Conservation (phyloP, 768 basidiomycete genomes). For the Suillus subalutaceus region DNA sequence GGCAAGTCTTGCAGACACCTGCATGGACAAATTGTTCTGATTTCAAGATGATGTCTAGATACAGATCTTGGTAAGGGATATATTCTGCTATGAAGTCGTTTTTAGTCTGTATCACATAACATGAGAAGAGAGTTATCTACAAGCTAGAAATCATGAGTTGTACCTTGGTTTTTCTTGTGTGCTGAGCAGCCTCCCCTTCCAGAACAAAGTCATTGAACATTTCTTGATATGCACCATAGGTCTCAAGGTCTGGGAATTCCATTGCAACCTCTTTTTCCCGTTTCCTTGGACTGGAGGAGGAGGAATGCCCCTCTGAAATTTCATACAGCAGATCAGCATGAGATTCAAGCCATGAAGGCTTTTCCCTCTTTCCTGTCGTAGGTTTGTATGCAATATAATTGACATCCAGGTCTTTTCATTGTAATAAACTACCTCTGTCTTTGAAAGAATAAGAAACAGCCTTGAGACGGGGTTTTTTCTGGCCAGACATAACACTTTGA, state of each 20-base stretch:
- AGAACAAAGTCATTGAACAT: not conserved
- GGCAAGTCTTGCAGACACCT: not conserved
- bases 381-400: not conserved
- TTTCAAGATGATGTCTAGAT: constrained; percentile 1
- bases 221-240: not conserved
- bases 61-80: not conserved
- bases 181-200: not conserved
- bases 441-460: no score
- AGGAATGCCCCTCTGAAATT: not conserved
- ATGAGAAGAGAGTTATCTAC: not conserved
- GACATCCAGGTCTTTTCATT: not conserved
- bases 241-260: not conserved
- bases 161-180: not conserved
- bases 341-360: not conserved
- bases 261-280: not conserved
- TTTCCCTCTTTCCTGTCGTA: not conserved
- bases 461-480: no score
- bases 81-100: constrained; percentile 11
- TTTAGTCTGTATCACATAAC: constrained; percentile 1
- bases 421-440: not conserved
- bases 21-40: not conserved
- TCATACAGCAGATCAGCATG: not conserved
- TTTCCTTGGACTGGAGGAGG: not conserved
- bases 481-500: no score
- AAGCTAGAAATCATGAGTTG: not conserved